Evolutionary conservation across 1,284 basidiomycete species (phyloP), one percentile per base, ranked within the genome.

Genomic region (Malassezia sp.): DNA sequence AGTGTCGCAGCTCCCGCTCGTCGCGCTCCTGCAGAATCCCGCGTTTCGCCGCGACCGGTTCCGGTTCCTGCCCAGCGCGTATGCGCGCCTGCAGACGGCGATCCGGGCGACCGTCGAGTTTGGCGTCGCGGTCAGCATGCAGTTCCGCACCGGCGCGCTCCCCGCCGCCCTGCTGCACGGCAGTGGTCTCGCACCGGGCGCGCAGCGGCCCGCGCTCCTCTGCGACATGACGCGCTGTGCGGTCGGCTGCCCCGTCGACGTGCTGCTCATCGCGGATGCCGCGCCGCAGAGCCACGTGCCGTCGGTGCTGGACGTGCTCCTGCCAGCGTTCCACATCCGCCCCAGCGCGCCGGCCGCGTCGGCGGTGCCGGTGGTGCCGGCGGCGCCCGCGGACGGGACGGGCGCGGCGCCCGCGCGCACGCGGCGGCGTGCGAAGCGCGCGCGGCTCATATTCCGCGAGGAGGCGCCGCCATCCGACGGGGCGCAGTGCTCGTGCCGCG

Each of bases 401-500:
- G 22, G 21, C 31, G 11, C 38, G 32, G 18, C 11, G 22, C 38
- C 21, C 15, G 24, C 35, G 49, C 38, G 57, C 53, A 42, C 47
- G 54, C 40, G 56, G 30, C 56, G 59, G 55, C 55, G 63, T 39
- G 57, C 63, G 38, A 65, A 61, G 49, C 57, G 66, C 20, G 65
- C 68, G 34, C 67, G 67, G 49, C 54, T 71, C 21, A 53, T 61
- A 20, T 70, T 71, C 53, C 45, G 52, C 6, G 64, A 70, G 38
- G 67, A 70, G 49, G 49, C 57, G 18, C 53, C 59, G 18, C 52
- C 50, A 8, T 50, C 48, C 14, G 49, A 43, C 7, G 51, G 53
- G 21, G 53, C 65, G 38, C 63, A 65, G 49, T 71, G 68, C 53
- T 53, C 67, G 17, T 71, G 68, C 46, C 52, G 56, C n/a, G 45